Evolutionary conservation across 129 eudicot species (phyloP).

Genomic region (Daucus carota): DNA sequence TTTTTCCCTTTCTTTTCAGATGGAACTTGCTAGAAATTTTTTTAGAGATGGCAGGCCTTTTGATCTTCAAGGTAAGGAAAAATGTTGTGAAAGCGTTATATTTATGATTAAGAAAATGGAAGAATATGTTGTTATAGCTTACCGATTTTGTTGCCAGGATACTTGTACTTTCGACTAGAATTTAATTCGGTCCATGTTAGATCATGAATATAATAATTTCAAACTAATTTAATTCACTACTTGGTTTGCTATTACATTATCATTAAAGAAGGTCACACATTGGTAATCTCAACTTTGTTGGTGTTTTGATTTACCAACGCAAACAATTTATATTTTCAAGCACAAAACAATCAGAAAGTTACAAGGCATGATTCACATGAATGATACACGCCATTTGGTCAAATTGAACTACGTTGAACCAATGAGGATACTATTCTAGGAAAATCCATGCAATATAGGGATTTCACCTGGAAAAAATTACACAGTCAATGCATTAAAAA

Average conservation of each 20-base stretch:
- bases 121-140: neutral
- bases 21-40: constrained; percentile 67
- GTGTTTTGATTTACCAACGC: neutral
- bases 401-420: neutral
- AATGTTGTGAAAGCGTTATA: neutral
- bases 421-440: neutral
- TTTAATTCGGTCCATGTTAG: neutral
- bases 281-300: neutral
- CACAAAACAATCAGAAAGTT: neutral
- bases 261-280: neutral
- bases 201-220: neutral
- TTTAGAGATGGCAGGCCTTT: constrained; percentile 75
- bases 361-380: neutral
- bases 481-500: neutral
- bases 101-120: neutral
- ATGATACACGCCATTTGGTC: neutral
- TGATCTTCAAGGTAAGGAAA: constrained; percentile 72
- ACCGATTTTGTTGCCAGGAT: neutral
- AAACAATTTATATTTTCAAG: neutral
- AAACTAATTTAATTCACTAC: neutral
- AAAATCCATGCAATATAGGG: neutral
- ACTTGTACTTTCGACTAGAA: neutral
- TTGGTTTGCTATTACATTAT: neutral
- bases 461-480: neutral
- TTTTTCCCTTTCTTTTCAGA: constrained; percentile 23